Base-by-base conservation (phyloP, 1,284 basidiomycete species). In the Fistulina hepatica region DNA sequence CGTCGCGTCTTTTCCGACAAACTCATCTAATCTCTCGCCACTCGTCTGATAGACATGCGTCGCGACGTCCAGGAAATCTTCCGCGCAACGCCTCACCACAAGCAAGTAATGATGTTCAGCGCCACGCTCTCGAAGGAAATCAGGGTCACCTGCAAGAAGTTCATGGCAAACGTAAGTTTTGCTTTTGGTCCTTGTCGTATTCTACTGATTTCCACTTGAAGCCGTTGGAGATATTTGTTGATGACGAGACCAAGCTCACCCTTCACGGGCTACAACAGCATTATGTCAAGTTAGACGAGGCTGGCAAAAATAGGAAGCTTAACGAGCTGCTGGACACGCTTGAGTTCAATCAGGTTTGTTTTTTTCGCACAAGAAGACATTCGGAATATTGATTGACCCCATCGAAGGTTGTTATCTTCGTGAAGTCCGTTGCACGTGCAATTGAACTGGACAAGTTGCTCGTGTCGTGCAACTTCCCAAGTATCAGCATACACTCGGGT, bases 21-120 rank as follows among this genome's bases (percentile, higher is more conserved):
- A 59, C 53, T 60, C 64, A 72, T 82, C 79, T 85, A 67, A 76
- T 69, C 59, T n/a, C n/a, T 60, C 71, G 67, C 67, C 72, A 67
- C 64, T 68, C n/a, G 63, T 63, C 64, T 65, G 69, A 57, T 68
- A 97, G 94, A 98, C 81, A 99, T 99, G 95, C 94, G 95, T 63
- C 89, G 95, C 53, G 95, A 99, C 60, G 94, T 99, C 45, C 95
- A 99, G 76, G 95, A 99, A 68, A 97, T 99, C 55, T 99, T 98
- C 80, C 84, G 93, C 52, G 78, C 91, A 12, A 98, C 95, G n/a
- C 95, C 95, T 41, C 94, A 97, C 64, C 92, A 97, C 76, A 99
- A 99, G 72, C 95, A 99, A 73, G 95, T 99, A 48, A 98, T 98
- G 95, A 98, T 99, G 95, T 99, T 99, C 73, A 94, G 90, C 52